These are phyloP conservation scores for Cyberlindnera americana DNA, from an alignment of 805 yeast genomes.

Conservation along the genomic window DNA sequence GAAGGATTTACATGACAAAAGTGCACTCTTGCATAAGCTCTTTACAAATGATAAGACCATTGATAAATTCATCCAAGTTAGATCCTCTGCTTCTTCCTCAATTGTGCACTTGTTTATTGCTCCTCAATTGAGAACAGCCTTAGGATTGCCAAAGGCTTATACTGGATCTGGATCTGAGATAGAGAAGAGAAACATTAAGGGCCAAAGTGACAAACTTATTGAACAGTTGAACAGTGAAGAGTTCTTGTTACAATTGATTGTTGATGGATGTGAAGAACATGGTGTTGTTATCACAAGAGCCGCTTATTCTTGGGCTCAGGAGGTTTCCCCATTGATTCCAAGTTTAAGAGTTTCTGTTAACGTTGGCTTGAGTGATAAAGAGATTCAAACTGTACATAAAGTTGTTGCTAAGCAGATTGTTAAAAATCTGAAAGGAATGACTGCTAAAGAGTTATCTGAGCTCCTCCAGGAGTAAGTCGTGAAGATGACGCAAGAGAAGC, in stretches of 20 bases:
- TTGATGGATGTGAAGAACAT: constrained; percentile 49
- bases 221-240: constrained; percentile 45
- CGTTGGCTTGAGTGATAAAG: constrained; percentile 42
- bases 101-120: constrained; percentile 62
- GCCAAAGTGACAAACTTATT: constrained; percentile 31
- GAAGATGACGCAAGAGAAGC: no score
- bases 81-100: constrained; percentile 61
- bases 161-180: constrained; percentile 29
- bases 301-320: constrained; percentile 65
- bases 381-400: constrained; percentile 40
- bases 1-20: constrained; percentile 37
- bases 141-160: constrained; percentile 42
- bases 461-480: constrained; percentile 1
- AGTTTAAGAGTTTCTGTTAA: constrained; percentile 51
- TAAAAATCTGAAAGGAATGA: constrained; percentile 9
- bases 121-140: constrained; percentile 39
- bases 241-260: constrained; percentile 60
- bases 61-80: constrained; percentile 42
- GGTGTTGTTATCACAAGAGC: constrained; percentile 64
- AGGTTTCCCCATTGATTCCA: constrained; percentile 65
- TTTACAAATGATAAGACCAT: constrained; percentile 39
- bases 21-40: constrained; percentile 35
- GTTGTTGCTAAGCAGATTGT: constrained; percentile 29
- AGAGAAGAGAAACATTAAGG: constrained; percentile 29
- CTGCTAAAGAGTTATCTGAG: constrained; percentile 5